Conservation (phyloP, 1,139 yeast species). For the Yamadazyma sp. region DNA sequence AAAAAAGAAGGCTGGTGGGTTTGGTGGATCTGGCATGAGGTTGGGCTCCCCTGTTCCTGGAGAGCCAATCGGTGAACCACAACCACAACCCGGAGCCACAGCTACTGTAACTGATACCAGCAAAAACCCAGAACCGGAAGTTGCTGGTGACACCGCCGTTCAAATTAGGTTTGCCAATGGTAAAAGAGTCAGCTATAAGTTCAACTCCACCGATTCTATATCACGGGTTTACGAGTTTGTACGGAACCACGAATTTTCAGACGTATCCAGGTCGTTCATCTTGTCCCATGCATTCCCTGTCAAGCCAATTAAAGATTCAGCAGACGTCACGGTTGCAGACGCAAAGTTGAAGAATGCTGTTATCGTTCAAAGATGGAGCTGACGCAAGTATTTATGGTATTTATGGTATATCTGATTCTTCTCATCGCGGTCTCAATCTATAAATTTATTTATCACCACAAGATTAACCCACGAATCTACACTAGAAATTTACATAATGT, state of each 20-base stretch:
- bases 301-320: slow-evolving; percentile 60
- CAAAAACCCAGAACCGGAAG: slow-evolving; percentile 6
- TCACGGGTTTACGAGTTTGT: slow-evolving; percentile 70
- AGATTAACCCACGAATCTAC: too few relatives aligned
- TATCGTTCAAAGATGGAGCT: slow-evolving; percentile 81
- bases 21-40: slow-evolving; percentile 81
- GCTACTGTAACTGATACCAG: background rate
- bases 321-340: slow-evolving; percentile 56
- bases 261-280: slow-evolving; percentile 52
- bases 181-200: slow-evolving; percentile 60
- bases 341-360: slow-evolving; percentile 83
- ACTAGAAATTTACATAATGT: too few relatives aligned
- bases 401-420: background rate
- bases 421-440: slow-evolving; percentile 5
- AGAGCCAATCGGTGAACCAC: slow-evolving; percentile 35
- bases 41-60: slow-evolving; percentile 90
- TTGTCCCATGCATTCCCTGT: slow-evolving; percentile 86
- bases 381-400: background rate
- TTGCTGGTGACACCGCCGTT: slow-evolving; percentile 66
- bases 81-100: slow-evolving; percentile 9
- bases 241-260: slow-evolving; percentile 40
- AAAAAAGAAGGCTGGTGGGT: slow-evolving; percentile 66
- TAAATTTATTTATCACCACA: too few relatives aligned
- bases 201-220: slow-evolving; percentile 68
- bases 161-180: slow-evolving; percentile 90